Percentiles rank a stretch among this genome's conserved stretches.
phyloP scores from a whole-genome alignment of 495 filamentous ascomycete genomes.

The Penicillium turbatum region DNA sequence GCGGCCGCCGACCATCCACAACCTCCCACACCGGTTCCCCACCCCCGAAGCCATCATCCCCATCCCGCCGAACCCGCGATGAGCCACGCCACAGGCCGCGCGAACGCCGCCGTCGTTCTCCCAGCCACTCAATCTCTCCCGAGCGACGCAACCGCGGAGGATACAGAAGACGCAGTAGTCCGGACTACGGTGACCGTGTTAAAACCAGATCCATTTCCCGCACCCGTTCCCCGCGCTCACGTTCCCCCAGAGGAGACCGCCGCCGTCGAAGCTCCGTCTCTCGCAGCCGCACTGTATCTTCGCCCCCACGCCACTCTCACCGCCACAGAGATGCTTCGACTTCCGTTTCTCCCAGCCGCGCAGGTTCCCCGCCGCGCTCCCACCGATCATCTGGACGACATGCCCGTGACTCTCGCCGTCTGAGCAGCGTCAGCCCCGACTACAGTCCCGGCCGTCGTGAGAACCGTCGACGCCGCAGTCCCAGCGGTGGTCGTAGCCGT shows the following conservation, averaged over 20 bases:
- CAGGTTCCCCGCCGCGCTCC: conserved; percentile 45
- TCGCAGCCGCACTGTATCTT: conserved; percentile 41
- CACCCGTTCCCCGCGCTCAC: conserved; percentile 58
- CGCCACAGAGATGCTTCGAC: conserved; percentile 25
- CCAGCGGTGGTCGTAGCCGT: conserved; percentile 28
- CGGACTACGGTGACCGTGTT: conserved; percentile 49
- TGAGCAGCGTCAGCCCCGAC: conserved; percentile 42
- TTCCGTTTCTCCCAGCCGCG: conserved; percentile 19
- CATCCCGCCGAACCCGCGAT: conserved; percentile 26
- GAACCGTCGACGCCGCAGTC: conserved; percentile 17
- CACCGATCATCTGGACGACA: conserved; percentile 13
- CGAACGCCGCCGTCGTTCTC: conserved; percentile 33
- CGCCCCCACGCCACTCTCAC: conserved; percentile 24
- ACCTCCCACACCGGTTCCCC: conserved; percentile 37
- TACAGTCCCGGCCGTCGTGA: conserved; percentile 31
- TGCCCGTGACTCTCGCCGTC: conserved; percentile 34
- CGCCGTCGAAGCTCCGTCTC: conserved; percentile 40
- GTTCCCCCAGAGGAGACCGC: conserved; percentile 53
- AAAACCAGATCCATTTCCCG: conserved; percentile 48
- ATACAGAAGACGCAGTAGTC: conserved; percentile 34
- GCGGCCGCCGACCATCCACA: conserved; percentile 36
- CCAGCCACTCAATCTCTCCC: conserved; percentile 38
- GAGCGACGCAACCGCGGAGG: conserved; percentile 34
- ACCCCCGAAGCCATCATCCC: conserved; percentile 27
- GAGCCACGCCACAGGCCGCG: conserved; percentile 24